phyloP scores from a whole-genome alignment of 1,139 yeast species.

The Blastobotrys capitulatus region DNA sequence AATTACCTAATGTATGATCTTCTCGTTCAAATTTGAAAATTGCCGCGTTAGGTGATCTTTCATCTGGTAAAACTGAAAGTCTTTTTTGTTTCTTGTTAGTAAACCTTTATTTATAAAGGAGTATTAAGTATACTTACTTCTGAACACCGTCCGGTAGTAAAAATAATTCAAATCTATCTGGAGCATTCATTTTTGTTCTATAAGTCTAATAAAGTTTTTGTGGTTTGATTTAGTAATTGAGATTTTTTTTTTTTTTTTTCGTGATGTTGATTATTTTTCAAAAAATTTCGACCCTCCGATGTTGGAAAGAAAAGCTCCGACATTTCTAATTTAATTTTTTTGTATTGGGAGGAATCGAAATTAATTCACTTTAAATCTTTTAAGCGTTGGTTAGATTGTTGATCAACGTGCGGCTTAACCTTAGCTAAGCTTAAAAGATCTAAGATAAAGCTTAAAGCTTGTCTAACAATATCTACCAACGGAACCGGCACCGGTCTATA shows the following conservation, averaged over 20 bases:
- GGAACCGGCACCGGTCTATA: too few relatives aligned
- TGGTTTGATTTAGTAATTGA: neutral
- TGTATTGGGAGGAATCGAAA: neutral
- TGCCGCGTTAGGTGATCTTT: constrained; percentile 93
- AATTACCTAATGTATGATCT: constrained; percentile 92
- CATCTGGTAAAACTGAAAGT: constrained; percentile 84
- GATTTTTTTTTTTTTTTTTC: neutral
- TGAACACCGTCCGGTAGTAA: constrained; percentile 97
- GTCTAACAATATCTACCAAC: too few relatives aligned
- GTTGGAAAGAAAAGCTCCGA: too few relatives aligned
- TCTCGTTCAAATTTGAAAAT: constrained; percentile 90
- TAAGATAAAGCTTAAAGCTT: too few relatives aligned
- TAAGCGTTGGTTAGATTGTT: too few relatives aligned
- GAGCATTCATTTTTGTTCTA: constrained; percentile 72
- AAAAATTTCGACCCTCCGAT: too few relatives aligned
- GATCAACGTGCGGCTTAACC: too few relatives aligned
- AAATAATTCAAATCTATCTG: constrained; percentile 96
- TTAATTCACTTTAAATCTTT: too few relatives aligned
- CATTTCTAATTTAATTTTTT: too few relatives aligned
- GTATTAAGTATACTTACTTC: constrained; percentile 26
- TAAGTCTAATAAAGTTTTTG: neutral
- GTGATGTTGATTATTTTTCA: neutral
- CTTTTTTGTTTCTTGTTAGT: constrained; percentile 32
- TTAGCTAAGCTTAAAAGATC: too few relatives aligned
- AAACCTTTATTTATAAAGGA: neutral